Evolutionary conservation across 2,329 filamentous ascomycete species (phyloP), one percentile per base, ranked within the genome.

Genomic region (Beauveria medogensis): DNA sequence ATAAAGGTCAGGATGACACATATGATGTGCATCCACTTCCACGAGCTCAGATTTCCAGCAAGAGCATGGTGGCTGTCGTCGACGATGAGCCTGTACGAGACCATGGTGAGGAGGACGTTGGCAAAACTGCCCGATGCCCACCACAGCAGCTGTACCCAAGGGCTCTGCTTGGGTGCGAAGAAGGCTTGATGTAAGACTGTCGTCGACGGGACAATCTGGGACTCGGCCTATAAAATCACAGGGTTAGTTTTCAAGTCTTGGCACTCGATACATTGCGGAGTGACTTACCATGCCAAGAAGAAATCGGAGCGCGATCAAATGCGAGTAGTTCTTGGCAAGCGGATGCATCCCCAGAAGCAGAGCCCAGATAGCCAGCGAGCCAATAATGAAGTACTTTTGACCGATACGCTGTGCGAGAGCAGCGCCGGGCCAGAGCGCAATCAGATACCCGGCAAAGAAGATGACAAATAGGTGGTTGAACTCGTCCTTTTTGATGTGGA

Each of bases 1-100:
- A 81, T 80, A 14, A 85, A 78, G 1, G 82, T 84, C 61, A 85
- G 80, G 5, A 84, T 61, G 3, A 79, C 72, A 56, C 75, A 76
- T 66, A 82, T 80, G 51, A 82, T 79, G 65, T 82, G 84, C 72
- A 84, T 80, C 82, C 81, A 84, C 62, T 71, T 72, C 61, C 66
- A 67, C 16, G 65, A 68, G 6, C 51, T 59, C 18, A 68, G 53
- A 16, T 62, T 61, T 22, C 65, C 66, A 6, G 60, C 62, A 20
- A 68, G 59, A 34, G 58, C 46, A 37, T 62, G 59, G 16, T 22
- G 34, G 16, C 63, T 58, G 26, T 67, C 66, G 43, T 67, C 64
- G 10, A 63, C 54, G 52, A 68, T 70, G 24, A 70, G 64, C 54
- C 67, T 69, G 57, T 68, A 69, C 2, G 68, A 64, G 18, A 69